Evolutionary conservation across 371 early-diverging fungal genomes (phyloP), one percentile per base, ranked within the genome.

Genomic region (Chytridium lagenaria): DNA sequence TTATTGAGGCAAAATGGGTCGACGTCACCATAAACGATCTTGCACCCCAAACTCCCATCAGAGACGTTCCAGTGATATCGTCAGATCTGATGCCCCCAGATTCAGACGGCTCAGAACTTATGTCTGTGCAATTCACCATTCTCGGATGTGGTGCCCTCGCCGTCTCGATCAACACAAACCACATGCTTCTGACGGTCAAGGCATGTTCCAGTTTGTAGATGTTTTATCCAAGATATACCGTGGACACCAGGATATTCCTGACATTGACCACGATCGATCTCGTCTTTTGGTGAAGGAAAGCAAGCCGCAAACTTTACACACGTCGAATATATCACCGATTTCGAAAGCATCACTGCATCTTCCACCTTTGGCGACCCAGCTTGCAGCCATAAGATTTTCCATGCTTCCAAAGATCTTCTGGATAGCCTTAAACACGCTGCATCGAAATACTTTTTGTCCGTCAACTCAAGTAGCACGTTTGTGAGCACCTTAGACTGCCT

Each of bases 131-230:
- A 23, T 19, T 5, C 57, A 55, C 57, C 15, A n/a, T 55, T 63
- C 38, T 63, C 3, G 63, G 38, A 63, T 63, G 63, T 23, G 33
- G 63, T 2, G 63, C 31, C 10, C 22, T 63, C 31, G 38, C 23
- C 10, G 12, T 63, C 19, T 15, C 31, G 15, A 19, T 63, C 5
- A 34, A 63, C 12, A 31, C 22, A 22, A 30, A 34, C 22, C 63
- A 63, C 36, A 23, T 10, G 2, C 63, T 63, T 19, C 23, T 63
- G 63, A 63, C 63, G 63, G 63, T 12, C 31, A 63, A 34, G 31
- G 36, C 10, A 22, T 30, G 3, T 63, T 63, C 36, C 63, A 34
- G 10, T 63, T 63, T 23, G 63, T 63, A 10, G 63, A 30, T 16
- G 26, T 34, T 7, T 23, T 63, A 3, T 30, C 36, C 12, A 63